These are phyloP conservation scores for Pichia insulana DNA, from an alignment of 805 yeast species.

Conservation along the genomic window DNA sequence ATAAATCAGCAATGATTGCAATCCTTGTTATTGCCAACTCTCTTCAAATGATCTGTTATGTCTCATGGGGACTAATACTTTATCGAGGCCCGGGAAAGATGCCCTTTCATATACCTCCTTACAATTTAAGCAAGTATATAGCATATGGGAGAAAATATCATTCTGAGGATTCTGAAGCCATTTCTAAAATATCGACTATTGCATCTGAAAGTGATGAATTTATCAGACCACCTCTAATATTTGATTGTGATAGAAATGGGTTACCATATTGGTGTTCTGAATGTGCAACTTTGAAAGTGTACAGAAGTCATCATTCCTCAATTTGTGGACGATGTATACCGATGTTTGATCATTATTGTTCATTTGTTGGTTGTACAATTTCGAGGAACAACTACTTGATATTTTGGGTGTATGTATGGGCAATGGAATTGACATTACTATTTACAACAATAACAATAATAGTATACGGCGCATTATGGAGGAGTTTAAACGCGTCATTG, in stretches of 20 bases:
- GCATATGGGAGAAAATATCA: conserved; percentile 13
- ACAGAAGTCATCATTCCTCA: conserved; percentile 64
- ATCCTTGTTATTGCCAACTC: conserved; percentile 26
- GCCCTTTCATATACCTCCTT: conserved; percentile 31
- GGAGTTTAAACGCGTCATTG: conserved; percentile 17
- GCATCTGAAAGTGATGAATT: conserved; percentile 9
- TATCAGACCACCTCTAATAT: conserved; percentile 45
- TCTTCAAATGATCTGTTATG: conserved; percentile 19
- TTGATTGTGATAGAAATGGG: conserved; percentile 65
- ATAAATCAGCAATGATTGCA: conserved; percentile 24
- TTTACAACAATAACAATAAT: conserved; percentile 31
- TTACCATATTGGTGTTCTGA: conserved; percentile 67
- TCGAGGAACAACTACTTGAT: conserved; percentile 58
- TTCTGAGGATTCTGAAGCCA: not conserved
- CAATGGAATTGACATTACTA: conserved; percentile 30
- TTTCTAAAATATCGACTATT: not conserved
- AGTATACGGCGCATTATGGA: conserved; percentile 17
- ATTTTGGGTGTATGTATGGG: conserved; percentile 45
- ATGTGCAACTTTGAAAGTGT: conserved; percentile 57
- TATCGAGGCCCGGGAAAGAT: conserved; percentile 51
- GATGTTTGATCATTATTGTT: conserved; percentile 76
- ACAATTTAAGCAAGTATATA: conserved; percentile 21
- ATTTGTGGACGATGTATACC: conserved; percentile 51
- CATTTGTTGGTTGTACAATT: conserved; percentile 65
- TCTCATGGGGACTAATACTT: conserved; percentile 39